A percentile compares a stretch with the other conserved stretches of the same genome.
Evolutionary conservation across 768 basidiomycete species (phyloP).

Genomic region (Hemileccinum impolitum): DNA sequence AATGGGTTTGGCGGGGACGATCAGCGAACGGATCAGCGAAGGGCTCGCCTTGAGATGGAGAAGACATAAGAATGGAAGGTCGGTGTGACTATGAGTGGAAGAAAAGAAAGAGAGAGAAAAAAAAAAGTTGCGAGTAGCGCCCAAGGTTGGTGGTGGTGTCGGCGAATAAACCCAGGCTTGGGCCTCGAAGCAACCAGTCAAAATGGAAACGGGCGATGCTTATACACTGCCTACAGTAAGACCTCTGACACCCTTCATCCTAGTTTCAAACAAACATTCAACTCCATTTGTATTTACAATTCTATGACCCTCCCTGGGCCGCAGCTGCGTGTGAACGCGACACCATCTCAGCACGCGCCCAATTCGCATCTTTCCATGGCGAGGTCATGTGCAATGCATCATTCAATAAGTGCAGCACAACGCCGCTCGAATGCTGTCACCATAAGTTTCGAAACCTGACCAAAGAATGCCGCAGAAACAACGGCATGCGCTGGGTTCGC

Average conservation of each 20-base stretch:
- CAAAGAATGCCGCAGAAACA: slow-evolving; percentile 82
- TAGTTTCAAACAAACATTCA: neutral
- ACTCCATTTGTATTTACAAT: neutral
- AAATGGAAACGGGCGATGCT: slow-evolving; percentile 32
- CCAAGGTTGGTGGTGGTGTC: slow-evolving; percentile 19
- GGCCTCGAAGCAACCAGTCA: slow-evolving; percentile 11
- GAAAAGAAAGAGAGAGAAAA: neutral
- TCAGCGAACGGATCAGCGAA: slow-evolving; percentile 74
- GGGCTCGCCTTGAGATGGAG: slow-evolving; percentile 30
- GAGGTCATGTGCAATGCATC: no score
- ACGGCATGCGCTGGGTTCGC: slow-evolving; percentile 81
- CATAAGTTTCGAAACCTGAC: slow-evolving; percentile 84
- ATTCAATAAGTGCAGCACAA: slow-evolving; percentile 70
- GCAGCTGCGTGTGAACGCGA: no score
- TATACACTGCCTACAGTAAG: slow-evolving; percentile 29
- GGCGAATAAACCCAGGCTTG: slow-evolving; percentile 14
- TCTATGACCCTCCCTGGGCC: neutral
- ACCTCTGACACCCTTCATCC: slow-evolving; percentile 30
- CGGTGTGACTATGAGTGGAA: neutral
- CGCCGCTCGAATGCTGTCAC: slow-evolving; percentile 89
- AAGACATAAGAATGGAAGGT: slow-evolving; percentile 21
- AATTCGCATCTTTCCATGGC: no score
- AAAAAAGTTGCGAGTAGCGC: slow-evolving; percentile 7
- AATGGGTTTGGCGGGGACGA: slow-evolving; percentile 54
- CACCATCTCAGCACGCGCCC: no score